Evolutionary conservation across 179 eudicot species (phyloP), one percentile per base, ranked within the genome.

Genomic region (Actinidia chinensis): DNA sequence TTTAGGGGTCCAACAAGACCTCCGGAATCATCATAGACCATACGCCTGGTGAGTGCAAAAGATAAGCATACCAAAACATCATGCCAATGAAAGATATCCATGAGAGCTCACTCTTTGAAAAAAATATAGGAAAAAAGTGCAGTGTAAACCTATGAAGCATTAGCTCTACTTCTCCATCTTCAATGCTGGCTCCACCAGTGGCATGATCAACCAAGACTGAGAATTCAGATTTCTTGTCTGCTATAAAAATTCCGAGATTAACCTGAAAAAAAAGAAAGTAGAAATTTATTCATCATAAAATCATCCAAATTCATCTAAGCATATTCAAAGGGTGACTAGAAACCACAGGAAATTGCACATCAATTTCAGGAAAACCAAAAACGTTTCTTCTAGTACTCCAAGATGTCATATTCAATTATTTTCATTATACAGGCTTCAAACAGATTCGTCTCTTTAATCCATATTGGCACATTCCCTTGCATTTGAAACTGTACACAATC

Each of bases 171-270:
- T 93, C 86, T 78, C 98, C 98, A 81, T 93, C 97, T 20, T 79
- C 22, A 71, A 93, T 85, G 84, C 98, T 95, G 79, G 91, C 80
- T 80, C 97, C 98, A 79, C 98, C 98, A 28, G 87, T 80, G 20
- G 97, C 97, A 80, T 97, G 95, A 84, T 95, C 98, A 77, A 95
- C 97, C 87, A 95, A 86, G 52, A 93, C 89, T 67, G 97, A 93
- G 74, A 93, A 84, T 84, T 95, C 98, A 68, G 90, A 56, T 63
- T 84, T 83, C 51, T 84, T 85, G 79, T 95, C 97, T 48, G 71
- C 83, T 47, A 82, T 71, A 80, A 79, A 89, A 59, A 91, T 88
- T 61, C 97, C 98, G 17, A 93, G 97, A 87, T 91, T 95, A 54
- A 95, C 81, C 98, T 94, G 90, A 73, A 68, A 86, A n/a, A n/a